A percentile compares a stretch with the other conserved stretches of the same genome.
Conservation (phyloP, 2,329 filamentous ascomycete species). For the Immersiporthe knoxdaviesiana region DNA sequence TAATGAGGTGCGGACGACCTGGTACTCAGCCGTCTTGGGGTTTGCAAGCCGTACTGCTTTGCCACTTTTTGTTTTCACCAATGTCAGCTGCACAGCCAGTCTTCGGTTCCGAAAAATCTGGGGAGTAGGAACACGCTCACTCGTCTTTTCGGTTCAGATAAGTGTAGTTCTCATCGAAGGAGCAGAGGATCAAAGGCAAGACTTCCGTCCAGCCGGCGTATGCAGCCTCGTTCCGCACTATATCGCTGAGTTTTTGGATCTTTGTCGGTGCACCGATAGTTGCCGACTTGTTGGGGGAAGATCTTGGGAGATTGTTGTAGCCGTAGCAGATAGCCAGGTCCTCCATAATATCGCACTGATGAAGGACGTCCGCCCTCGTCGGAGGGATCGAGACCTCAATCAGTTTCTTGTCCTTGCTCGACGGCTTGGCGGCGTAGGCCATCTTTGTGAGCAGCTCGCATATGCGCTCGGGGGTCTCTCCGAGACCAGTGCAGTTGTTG, state of each 20-base stretch:
- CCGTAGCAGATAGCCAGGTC: constrained; percentile 96
- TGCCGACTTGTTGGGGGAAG: constrained; percentile 82
- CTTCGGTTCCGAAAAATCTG: background rate
- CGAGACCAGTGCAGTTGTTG: constrained; percentile 86
- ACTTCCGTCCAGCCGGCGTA: constrained; percentile 97
- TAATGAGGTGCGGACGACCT: constrained; percentile 85
- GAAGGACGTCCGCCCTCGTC: constrained; percentile 90
- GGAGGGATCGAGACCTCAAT: constrained; percentile 83
- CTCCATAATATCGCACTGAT: constrained; percentile 98
- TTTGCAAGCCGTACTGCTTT: constrained; percentile 84
- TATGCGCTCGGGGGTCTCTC: constrained; percentile 73
- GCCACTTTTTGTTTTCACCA: constrained; percentile 45
- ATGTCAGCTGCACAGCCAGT: background rate
- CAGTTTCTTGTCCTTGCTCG: constrained; percentile 67
- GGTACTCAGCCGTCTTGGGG: constrained; percentile 91
- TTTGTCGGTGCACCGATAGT: constrained; percentile 84
- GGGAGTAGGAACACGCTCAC: background rate
- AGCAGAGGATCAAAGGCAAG: constrained; percentile 94
- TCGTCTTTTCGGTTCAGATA: constrained; percentile 93
- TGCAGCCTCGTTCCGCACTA: constrained; percentile 84
- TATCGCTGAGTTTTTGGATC: constrained; percentile 94
- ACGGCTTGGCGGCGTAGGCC: constrained; percentile 82
- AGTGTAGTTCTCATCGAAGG: constrained; percentile 95
- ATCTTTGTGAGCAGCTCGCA: constrained; percentile 84
- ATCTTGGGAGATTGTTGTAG: constrained; percentile 91